Conservation (phyloP, 106 monocot species). For the Dendrobium nobile region DNA sequence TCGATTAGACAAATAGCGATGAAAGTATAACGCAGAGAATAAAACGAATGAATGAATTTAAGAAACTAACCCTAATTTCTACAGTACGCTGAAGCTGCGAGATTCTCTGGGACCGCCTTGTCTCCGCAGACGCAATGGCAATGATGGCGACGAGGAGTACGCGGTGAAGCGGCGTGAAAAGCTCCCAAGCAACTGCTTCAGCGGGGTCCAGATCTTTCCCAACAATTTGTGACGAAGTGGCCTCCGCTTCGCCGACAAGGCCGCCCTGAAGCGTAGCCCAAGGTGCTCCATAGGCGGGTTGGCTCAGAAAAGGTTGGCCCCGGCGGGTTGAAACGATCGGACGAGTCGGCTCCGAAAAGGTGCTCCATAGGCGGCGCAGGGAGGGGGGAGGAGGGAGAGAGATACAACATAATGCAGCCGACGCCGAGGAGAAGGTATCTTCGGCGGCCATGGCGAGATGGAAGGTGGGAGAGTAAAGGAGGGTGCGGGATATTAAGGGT, state of each 20-base stretch:
- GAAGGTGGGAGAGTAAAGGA: background rate
- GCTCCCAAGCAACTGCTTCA: conserved; percentile 72
- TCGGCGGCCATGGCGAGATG: background rate
- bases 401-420: conserved; percentile 19
- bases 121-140: conserved; percentile 38
- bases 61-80: conserved; percentile 38
- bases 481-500: background rate
- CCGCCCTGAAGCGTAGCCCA: conserved; percentile 76
- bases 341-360: conserved; percentile 20
- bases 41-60: background rate
- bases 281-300: conserved; percentile 11
- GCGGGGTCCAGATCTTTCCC: conserved; percentile 28
- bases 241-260: conserved; percentile 56
- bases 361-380: conserved; percentile 21
- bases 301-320: background rate
- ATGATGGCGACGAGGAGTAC: conserved; percentile 64
- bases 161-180: conserved; percentile 72
- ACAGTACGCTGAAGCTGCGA: conserved; percentile 48
- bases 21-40: background rate
- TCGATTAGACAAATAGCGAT: background rate
- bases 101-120: conserved; percentile 31
- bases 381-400: conserved; percentile 26
- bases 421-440: background rate
- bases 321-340: conserved; percentile 1
- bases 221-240: conserved; percentile 35